Evolutionary conservation across 345 rosid species (phyloP).

Genomic region (Pseudoturritis turrita): DNA sequence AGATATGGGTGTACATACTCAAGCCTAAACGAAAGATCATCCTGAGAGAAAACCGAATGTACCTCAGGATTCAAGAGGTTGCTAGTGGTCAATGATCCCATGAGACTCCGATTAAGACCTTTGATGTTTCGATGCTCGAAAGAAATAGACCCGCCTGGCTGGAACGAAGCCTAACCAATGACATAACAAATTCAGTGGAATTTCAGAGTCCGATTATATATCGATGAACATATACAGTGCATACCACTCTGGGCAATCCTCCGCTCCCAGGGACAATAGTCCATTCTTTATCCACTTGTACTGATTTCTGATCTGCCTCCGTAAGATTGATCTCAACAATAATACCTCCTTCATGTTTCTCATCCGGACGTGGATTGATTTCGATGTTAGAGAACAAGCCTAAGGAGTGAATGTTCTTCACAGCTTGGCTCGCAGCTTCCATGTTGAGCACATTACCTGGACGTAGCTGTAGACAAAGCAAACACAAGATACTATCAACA

Average conservation of each 20-base stretch:
- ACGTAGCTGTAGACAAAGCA: slow-evolving; percentile 51
- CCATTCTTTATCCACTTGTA: slow-evolving; percentile 87
- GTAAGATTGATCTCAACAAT: slow-evolving; percentile 86
- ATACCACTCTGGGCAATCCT: slow-evolving; percentile 77
- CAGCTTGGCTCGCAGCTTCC: slow-evolving; percentile 77
- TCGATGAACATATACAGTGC: background rate
- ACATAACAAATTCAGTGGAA: background rate
- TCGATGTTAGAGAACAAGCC: slow-evolving; percentile 74
- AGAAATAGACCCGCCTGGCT: slow-evolving; percentile 97
- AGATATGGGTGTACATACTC: slow-evolving; percentile 97
- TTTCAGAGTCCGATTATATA: too few species aligned
- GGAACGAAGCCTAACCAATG: slow-evolving; percentile 61
- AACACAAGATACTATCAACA: background rate
- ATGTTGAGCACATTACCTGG: slow-evolving; percentile 76
- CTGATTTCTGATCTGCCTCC: slow-evolving; percentile 80
- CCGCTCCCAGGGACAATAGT: slow-evolving; percentile 84
- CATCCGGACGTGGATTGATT: slow-evolving; percentile 75
- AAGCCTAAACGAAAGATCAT: slow-evolving; percentile 97
- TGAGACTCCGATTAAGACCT: slow-evolving; percentile 85
- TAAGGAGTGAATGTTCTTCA: slow-evolving; percentile 64
- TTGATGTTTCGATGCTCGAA: slow-evolving; percentile 87
- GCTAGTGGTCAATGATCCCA: slow-evolving; percentile 94
- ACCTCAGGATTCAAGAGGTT: slow-evolving; percentile 94
- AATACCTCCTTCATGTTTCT: slow-evolving; percentile 80
- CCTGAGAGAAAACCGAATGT: slow-evolving; percentile 38